Evolutionary conservation across 768 basidiomycete species (phyloP), one percentile per base, ranked within the genome.

Genomic region (Grammothele lineata): DNA sequence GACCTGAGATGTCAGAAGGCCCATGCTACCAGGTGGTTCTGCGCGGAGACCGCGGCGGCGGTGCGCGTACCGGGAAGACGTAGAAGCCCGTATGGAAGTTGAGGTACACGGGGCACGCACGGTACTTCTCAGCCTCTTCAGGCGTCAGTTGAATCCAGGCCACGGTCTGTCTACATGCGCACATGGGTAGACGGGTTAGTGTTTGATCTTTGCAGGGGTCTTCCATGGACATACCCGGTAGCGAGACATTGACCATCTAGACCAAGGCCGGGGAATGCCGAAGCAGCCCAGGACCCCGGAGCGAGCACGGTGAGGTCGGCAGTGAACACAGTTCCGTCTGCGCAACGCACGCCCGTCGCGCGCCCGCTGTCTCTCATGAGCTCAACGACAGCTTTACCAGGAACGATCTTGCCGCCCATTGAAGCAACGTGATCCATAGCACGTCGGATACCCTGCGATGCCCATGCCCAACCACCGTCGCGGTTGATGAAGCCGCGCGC

Each of bases 381-480:
- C 7, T 66, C 71, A n/a, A 60, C 59, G 9, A 85, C 87, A 23
- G 72, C 66, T 54, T 79, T 82, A 2, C 81, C 82, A 0, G 73
- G 53, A 4, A 83, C 22, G 24, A 95, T 65, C 19, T 66, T 72
- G 1, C 82, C 91, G 0, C 83, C 83, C 35, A 81, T 68, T 10
- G 69, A 58, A n/a, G 62, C 58, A 4, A 95, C 81, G 36, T 71
- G 76, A 23, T 66, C 59, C 41, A 84, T 74, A 48, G 88, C 65
- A 9, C 74, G 60, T 2, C 64, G 57, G 8, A 92, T 58, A 3
- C 85, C 90, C 58, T 83, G 77, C 1, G 74, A 71, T 1, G 93
- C 90, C 58, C 85, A 73, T 2, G 80, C 90, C 93, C 93, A 97
- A 12, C 93, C 93, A 1, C 86, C 80, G 30, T 87, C 82, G 7